Base-by-base conservation (phyloP, 2,329 filamentous ascomycete species). In the Colletotrichum lupini region DNA sequence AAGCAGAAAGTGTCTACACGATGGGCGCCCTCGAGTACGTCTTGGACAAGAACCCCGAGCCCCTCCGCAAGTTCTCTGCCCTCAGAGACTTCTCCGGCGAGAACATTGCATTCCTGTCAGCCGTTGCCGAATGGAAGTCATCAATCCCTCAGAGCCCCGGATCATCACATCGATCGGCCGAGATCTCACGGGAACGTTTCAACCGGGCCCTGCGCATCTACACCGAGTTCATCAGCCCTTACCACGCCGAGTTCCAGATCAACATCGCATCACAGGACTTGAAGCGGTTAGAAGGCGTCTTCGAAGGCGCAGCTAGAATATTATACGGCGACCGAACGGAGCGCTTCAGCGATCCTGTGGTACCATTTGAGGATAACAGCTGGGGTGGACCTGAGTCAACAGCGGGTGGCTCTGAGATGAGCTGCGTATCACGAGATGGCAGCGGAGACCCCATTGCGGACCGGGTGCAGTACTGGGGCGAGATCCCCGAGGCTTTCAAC, bases 11-110 rank as follows among this genome's bases (percentile, higher is more conserved):
- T 35, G 77, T 74, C 6, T 70, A 52, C 49, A 90, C 88, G 57
- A 91, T 92, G 87, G 84, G 85, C 55, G 89, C 91, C 0, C 85
- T 93, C 2, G 91, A 93, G 75, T 85, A 89, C 72, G 89, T 90
- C 5, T 83, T 94, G 0, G 83, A 87, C 67, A 84, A 86, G 62
- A 91, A 92, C 78, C 88, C 90, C 0, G 83, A 86, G 5, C 89
- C 89, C 0, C 85, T 94, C 0, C 89, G 92, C 68, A 82, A 90
- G 65, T 94, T 92, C 78, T 91, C 92, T 0, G 91, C 91, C 0
- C 84, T 89, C 1, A 86, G 88, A 46, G 92, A 93, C 76, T 93
- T 93, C 78, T 93, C 91, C 0, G 92, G 91, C 16, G 92, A 94
- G 79, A 94, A 94, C 78, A 91, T 93, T 75, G 88, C 91, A 59